Evolutionary conservation across 106 monocot species (phyloP), one percentile per base, ranked within the genome.

Genomic region (Allium sativum): DNA sequence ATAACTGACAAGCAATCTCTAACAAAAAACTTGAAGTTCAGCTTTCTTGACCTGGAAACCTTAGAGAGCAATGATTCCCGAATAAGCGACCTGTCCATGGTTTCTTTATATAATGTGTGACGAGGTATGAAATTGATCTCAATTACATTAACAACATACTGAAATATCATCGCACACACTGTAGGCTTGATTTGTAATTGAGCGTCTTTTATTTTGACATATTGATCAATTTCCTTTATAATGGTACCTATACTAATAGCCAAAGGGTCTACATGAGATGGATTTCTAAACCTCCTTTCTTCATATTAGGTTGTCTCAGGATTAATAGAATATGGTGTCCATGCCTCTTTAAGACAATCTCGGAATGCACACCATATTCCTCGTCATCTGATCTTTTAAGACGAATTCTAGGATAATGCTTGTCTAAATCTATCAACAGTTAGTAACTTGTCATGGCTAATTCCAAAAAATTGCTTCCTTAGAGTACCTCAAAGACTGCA

Each of bases 381-480:
- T 45, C 7, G 0, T 47, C 17, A 22, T 52, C 73, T 13, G 76
- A n/a, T 31, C 52, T 43, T 47, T 54, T 55, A 52, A 76, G n/a
- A 77, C 56, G 85, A 20, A 82, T 59, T 73, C 92, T 98, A 20
- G 83, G 88, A 55, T 87, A 96, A 47, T 65, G 67, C 96, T 91
- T n/a, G n/a, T n/a, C n/a, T n/a, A n/a, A n/a, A n/a, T n/a, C n/a
- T n/a, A n/a, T n/a, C n/a, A n/a, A n/a, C n/a, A n/a, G n/a, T n/a
- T n/a, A n/a, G n/a, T n/a, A n/a, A n/a, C n/a, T n/a, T n/a, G n/a
- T n/a, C n/a, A n/a, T n/a, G n/a, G n/a, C n/a, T n/a, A n/a, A n/a
- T n/a, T n/a, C n/a, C n/a, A n/a, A n/a, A n/a, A n/a, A n/a, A n/a
- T n/a, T n/a, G n/a, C n/a, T n/a, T n/a, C n/a, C n/a, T n/a, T n/a